Evolutionary conservation across 202 grass and related monocot species (phyloP), one percentile per base, ranked within the genome.

Genomic region (Carex arenaria): DNA sequence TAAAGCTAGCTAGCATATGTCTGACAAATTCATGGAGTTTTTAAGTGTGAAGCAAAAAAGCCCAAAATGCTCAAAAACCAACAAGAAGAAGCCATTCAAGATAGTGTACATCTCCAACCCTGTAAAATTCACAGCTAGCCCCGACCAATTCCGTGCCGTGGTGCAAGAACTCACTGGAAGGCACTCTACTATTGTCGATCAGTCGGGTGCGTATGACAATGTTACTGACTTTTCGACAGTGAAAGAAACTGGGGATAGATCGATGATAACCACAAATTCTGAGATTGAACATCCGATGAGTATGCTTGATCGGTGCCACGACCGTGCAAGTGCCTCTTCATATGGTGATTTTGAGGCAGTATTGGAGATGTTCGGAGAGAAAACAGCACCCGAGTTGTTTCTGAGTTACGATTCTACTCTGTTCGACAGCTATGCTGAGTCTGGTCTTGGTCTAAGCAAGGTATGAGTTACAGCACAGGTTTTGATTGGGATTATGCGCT

Each of bases 91-190:
- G 80, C 91, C 91, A 23, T 83, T 94, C 86, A 94, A 92, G 86
- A 89, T 97, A 61, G 91, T 97, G 31, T 90, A 97, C 88, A 97
- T 97, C 91, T 94, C 91, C 85, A 97, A 97, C 83, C 94, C 94
- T 70, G 84, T 94, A 74, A 83, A 89, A 82, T 88, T 97, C 51
- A 90, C 88, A 77, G 84, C 91, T 64, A 94, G 51, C 85, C 84
- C 91, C 26, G 88, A 78, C 10, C 86, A 89, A 53, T 97, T 97
- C 85, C 91, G 94, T 80, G 56, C 89, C 32, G 88, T 97, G 60
- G 94, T 97, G 36, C 94, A 97, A 79, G 87, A 92, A 88, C 94
- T 97, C 88, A 97, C 94, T 3, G 94, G 94, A 84, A 86, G 86
- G 34, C 60, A 94, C 85, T 92, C 94, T n/a, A 86, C 87, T 77